These are phyloP conservation scores for Hemileccinum rubropunctum DNA, from an alignment of 768 basidiomycete genomes.

Conservation along the genomic window DNA sequence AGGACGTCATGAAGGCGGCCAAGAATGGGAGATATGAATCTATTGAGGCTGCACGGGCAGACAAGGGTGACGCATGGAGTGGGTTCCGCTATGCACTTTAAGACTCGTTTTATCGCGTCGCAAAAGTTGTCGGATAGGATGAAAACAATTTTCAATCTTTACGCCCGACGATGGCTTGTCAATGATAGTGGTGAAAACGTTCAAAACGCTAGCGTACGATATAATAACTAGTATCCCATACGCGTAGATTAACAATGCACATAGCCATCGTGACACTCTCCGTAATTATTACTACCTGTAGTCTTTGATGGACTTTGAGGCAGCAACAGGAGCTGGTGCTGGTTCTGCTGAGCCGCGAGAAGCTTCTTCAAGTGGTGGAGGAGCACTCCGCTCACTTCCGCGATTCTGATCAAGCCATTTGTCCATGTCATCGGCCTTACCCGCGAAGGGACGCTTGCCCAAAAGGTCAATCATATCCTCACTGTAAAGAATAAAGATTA, in stretches of 20 bases:
- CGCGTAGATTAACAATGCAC: too few species aligned
- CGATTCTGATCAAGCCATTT: slow-evolving; percentile 90
- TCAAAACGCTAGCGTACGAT: too few species aligned
- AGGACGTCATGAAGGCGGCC: slow-evolving; percentile 26
- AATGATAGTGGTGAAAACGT: not conserved
- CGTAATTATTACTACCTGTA: slow-evolving; percentile 12
- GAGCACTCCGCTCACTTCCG: slow-evolving; percentile 55
- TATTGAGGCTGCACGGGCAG: slow-evolving; percentile 51
- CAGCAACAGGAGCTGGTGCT: slow-evolving; percentile 48
- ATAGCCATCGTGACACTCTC: too few species aligned
- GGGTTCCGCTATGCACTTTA: slow-evolving; percentile 67
- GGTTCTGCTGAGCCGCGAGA: slow-evolving; percentile 39
- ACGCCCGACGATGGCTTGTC: not conserved
- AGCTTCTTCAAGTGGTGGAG: slow-evolving; percentile 57
- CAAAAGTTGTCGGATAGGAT: not conserved
- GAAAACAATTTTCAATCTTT: too few species aligned
- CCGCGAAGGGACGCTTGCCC: slow-evolving; percentile 79
- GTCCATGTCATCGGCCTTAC: slow-evolving; percentile 89
- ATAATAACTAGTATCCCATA: slow-evolving; percentile 42
- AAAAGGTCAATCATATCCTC: slow-evolving; percentile 86
- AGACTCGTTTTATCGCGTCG: not conserved
- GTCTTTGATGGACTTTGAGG: slow-evolving; percentile 39
- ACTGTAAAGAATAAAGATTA: slow-evolving; percentile 35
- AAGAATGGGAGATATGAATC: slow-evolving; percentile 56
- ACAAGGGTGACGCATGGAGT: slow-evolving; percentile 73